These are phyloP conservation scores for Metschnikowia colocasiae DNA, from an alignment of 805 yeast genomes.

Conservation along the genomic window DNA sequence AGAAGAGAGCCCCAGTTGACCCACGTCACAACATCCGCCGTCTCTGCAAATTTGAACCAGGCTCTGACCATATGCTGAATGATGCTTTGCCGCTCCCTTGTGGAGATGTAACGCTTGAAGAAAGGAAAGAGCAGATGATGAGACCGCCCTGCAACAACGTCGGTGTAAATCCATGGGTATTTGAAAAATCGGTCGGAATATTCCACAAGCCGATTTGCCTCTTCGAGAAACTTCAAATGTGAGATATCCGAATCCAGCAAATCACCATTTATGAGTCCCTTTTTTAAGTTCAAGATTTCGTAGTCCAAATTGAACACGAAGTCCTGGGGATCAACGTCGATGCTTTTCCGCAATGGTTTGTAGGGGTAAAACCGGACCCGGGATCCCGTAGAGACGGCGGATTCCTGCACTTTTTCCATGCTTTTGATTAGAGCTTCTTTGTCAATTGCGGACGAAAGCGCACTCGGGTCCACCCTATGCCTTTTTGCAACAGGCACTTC, in stretches of 20 bases:
- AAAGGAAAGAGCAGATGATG: slow-evolving; percentile 33
- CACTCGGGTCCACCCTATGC: slow-evolving; percentile 19
- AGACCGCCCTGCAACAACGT: slow-evolving; percentile 32
- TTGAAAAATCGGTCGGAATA: slow-evolving; percentile 32
- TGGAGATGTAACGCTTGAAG: slow-evolving; percentile 33
- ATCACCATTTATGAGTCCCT: slow-evolving; percentile 13
- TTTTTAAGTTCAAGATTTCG: slow-evolving; percentile 25
- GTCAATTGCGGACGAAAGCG: not conserved
- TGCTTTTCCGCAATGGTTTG: slow-evolving; percentile 10
- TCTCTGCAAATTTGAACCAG: slow-evolving; percentile 37
- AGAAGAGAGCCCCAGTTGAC: slow-evolving; percentile 28
- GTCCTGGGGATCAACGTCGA: slow-evolving; percentile 22
- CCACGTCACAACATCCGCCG: slow-evolving; percentile 26
- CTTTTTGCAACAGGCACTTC: slow-evolving; percentile 30
- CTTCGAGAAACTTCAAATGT: slow-evolving; percentile 29
- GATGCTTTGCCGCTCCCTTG: slow-evolving; percentile 35
- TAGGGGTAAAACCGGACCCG: slow-evolving; percentile 6
- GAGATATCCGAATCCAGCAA: slow-evolving; percentile 19
- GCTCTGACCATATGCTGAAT: slow-evolving; percentile 35
- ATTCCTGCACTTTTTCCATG: slow-evolving; percentile 5
- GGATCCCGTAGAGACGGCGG: not conserved
- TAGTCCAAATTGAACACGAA: slow-evolving; percentile 30
- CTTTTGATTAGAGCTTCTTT: slow-evolving; percentile 8
- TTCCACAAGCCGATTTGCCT: slow-evolving; percentile 21
- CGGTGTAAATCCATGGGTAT: slow-evolving; percentile 39